These are phyloP conservation scores for Clarkia xantiana DNA, from an alignment of 345 rosid species.

Conservation along the genomic window DNA sequence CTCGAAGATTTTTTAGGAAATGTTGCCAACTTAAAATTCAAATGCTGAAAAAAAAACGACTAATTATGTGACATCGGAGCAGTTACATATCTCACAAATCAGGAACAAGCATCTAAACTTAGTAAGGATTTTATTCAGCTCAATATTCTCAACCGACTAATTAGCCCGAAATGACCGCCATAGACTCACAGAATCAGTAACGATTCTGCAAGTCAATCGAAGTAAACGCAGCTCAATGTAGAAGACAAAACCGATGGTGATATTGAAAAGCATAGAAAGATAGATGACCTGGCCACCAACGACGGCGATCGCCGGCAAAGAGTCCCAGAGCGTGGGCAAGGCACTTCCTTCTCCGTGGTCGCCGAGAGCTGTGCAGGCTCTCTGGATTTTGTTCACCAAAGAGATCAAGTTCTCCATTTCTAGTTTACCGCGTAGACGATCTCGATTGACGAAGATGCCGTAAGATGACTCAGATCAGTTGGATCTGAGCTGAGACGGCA, in stretches of 20 bases:
- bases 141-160: neutral
- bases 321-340: conserved; percentile 95
- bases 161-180: neutral
- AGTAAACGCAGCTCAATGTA: neutral
- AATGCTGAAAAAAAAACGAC: no score
- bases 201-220: conserved; percentile 1
- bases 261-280: conserved; percentile 6
- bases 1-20: no score
- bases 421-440: neutral
- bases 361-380: conserved; percentile 99
- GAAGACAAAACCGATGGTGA: neutral
- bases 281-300: conserved; percentile 92
- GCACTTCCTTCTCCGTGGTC: conserved; percentile 87
- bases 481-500: no score
- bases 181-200: neutral
- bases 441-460: no score
- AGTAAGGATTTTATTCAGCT: neutral
- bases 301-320: conserved; percentile 91
- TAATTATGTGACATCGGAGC: no score
- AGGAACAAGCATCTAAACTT: no score
- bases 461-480: no score
- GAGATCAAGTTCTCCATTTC: conserved; percentile 87
- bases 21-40: no score
- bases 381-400: conserved; percentile 87
- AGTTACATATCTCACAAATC: no score